Evolutionary conservation across 2,329 filamentous ascomycete genomes (phyloP).

Genomic region (Fusarium caatingaense): DNA sequence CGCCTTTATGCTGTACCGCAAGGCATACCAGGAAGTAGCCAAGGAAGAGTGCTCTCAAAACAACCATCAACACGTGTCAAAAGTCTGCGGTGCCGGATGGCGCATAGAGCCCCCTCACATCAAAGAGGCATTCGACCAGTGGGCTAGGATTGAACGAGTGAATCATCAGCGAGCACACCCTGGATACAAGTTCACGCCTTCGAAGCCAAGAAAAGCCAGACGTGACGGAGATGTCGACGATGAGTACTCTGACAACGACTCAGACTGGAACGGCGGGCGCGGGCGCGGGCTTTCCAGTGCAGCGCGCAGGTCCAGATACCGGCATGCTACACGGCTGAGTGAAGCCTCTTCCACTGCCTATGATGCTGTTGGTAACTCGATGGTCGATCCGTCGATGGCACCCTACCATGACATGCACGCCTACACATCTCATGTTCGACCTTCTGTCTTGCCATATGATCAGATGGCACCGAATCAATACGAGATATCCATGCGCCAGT

Average conservation of each 20-base stretch:
- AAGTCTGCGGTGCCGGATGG: slow-evolving; percentile 90
- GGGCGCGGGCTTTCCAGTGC: slow-evolving; percentile 7
- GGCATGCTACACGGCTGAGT: slow-evolving; percentile 32
- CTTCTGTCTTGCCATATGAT: slow-evolving; percentile 26
- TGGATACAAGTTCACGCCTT: slow-evolving; percentile 92
- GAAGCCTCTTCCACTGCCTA: slow-evolving; percentile 33
- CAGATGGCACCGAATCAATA: slow-evolving; percentile 30
- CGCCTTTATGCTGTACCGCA: slow-evolving; percentile 97
- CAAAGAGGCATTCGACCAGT: slow-evolving; percentile 79
- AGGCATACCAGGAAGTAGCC: slow-evolving; percentile 87
- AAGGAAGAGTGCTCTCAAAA: slow-evolving; percentile 85
- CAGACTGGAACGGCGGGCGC: slow-evolving; percentile 36
- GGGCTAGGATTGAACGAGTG: slow-evolving; percentile 82
- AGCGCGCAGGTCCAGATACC: slow-evolving; percentile 21
- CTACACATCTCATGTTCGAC: slow-evolving; percentile 24
- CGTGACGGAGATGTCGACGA: slow-evolving; percentile 49
- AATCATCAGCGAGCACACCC: slow-evolving; percentile 90
- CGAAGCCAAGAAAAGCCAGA: slow-evolving; percentile 66
- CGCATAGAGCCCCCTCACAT: slow-evolving; percentile 79
- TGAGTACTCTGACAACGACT: slow-evolving; percentile 38
- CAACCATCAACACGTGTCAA: slow-evolving; percentile 93
- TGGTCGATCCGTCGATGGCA: slow-evolving; percentile 8
- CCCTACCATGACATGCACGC: slow-evolving; percentile 31
- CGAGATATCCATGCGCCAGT: slow-evolving; percentile 23
- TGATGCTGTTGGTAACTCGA: slow-evolving; percentile 14